These are phyloP conservation scores for Linnemannia elongata DNA, from an alignment of 192 early-diverging fungal species.

Conservation along the genomic window DNA sequence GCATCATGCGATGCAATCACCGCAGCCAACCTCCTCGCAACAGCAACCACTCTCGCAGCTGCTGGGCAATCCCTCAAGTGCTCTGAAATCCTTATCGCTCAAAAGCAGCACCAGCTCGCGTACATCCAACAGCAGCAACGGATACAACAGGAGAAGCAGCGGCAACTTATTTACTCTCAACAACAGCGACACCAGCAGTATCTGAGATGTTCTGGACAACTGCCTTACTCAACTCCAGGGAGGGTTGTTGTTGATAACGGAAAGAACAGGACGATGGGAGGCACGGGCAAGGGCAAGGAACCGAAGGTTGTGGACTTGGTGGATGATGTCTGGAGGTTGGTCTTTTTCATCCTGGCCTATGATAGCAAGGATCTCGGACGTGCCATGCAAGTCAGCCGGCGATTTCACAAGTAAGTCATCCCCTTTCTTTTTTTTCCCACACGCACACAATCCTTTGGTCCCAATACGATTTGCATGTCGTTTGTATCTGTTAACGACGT, in stretches of 20 bases:
- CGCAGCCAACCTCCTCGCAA: not conserved
- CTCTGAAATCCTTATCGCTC: not conserved
- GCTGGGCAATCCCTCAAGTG: not conserved
- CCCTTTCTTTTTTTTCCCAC: not conserved
- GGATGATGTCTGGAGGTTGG: constrained; percentile 45
- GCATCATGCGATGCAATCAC: not conserved
- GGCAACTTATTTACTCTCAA: not conserved
- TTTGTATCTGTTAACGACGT: not conserved
- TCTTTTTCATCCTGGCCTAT: constrained; percentile 37
- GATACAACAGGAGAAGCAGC: constrained; percentile 15
- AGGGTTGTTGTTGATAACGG: not conserved
- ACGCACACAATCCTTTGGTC: too few relatives aligned
- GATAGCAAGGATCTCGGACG: constrained; percentile 37
- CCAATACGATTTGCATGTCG: not conserved
- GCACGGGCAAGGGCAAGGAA: not conserved
- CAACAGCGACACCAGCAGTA: constrained; percentile 9
- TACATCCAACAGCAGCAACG: constrained; percentile 10
- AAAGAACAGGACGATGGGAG: not conserved
- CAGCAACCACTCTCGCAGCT: not conserved
- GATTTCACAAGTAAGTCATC: constrained; percentile 33
- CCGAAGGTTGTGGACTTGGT: constrained; percentile 17
- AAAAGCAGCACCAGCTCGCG: constrained; percentile 11
- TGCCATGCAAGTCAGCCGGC: constrained; percentile 35
- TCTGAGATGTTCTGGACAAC: not conserved
- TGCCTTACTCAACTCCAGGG: too few relatives aligned